Percentiles rank a stretch among this genome's conserved stretches.
phyloP scores from a whole-genome alignment of 768 basidiomycete genomes.

The Trametes villosa region DNA sequence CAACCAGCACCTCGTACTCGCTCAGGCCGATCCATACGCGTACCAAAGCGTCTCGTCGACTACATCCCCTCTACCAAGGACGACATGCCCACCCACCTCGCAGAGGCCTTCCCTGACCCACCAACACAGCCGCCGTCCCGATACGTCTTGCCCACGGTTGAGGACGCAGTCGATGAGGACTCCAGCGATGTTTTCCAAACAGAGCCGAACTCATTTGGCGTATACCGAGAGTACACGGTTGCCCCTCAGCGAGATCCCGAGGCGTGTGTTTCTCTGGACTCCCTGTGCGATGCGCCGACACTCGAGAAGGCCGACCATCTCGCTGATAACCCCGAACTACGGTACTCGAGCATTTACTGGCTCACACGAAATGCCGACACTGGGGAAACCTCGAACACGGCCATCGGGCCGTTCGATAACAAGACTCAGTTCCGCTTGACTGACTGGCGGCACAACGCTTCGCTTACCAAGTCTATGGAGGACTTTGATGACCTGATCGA shows the following conservation, averaged over 20 bases:
- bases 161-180: neutral
- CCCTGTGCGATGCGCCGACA: neutral
- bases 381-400: neutral
- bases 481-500: conserved; percentile 33
- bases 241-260: neutral
- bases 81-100: neutral
- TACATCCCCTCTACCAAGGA: too few species aligned
- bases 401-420: conserved; percentile 17
- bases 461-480: conserved; percentile 29
- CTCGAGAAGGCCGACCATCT: neutral
- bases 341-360: neutral
- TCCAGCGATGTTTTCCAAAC: too few species aligned
- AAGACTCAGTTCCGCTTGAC: conserved; percentile 30
- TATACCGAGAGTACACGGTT: neutral
- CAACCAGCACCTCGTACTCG: too few species aligned
- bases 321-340: too few species aligned
- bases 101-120: neutral
- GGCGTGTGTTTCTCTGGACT: neutral
- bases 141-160: neutral
- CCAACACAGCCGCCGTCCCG: neutral
- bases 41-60: too few species aligned
- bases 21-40: too few species aligned
- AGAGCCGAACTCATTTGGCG: too few species aligned
- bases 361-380: neutral
- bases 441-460: conserved; percentile 35